These are phyloP conservation scores for Aspergillus pseudoterreus DNA, from an alignment of 2,329 filamentous ascomycete genomes.

Conservation along the genomic window DNA sequence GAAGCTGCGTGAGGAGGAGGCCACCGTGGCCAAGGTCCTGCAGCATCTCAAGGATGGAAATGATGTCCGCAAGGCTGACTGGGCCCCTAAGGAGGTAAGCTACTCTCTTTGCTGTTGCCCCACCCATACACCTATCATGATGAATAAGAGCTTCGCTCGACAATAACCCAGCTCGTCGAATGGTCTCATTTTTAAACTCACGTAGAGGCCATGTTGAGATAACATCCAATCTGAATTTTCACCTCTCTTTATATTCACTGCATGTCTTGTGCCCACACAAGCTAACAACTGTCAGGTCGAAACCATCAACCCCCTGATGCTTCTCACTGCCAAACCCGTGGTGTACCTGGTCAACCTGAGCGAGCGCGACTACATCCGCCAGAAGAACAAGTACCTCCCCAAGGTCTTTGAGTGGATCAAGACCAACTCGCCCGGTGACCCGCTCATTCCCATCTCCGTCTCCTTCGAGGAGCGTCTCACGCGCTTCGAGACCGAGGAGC, in stretches of 20 bases:
- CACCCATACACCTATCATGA: conserved; percentile 59
- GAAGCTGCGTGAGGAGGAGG: conserved; percentile 92
- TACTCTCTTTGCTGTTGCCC: conserved; percentile 16
- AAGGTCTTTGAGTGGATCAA: conserved; percentile 97
- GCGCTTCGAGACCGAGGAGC: conserved; percentile 71
- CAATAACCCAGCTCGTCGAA: conserved; percentile 99
- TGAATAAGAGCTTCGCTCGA: conserved; percentile 99
- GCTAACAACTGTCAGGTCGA: conserved; percentile 65
- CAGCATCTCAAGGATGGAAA: conserved; percentile 81
- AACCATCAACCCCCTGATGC: conserved; percentile 92
- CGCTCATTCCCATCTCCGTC: conserved; percentile 90
- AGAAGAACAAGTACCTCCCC: conserved; percentile 98
- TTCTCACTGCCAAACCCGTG: conserved; percentile 93
- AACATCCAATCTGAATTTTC: conserved; percentile 66
- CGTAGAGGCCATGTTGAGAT: conserved; percentile 84
- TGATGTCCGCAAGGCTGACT: conserved; percentile 86
- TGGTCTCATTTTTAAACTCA: conserved; percentile 64
- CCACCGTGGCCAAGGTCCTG: conserved; percentile 86
- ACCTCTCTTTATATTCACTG: conserved; percentile 14
- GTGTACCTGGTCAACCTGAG: conserved; percentile 97
- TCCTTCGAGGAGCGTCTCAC: conserved; percentile 90
- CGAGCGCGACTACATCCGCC: conserved; percentile 93
- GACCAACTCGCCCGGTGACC: conserved; percentile 79
- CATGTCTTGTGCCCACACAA: conserved; percentile 13
- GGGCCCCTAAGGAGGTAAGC: conserved; percentile 88